phyloP scores from a whole-genome alignment of 2,329 filamentous ascomycete genomes.

The Penicillium verrucosum region DNA sequence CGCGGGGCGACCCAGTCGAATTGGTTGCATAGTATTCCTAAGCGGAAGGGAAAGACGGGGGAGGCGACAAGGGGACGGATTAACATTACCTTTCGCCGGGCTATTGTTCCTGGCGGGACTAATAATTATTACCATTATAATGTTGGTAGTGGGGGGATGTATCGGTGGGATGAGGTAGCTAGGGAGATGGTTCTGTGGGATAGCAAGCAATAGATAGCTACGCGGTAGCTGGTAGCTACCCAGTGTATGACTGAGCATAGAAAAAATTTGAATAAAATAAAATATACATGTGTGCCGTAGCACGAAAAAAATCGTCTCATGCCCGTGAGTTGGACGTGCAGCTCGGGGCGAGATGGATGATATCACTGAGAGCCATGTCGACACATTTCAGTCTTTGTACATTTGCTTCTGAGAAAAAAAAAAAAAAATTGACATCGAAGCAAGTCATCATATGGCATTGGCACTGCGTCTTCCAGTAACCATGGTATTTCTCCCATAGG shows the following conservation, averaged over 20 bases:
- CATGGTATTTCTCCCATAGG: slow-evolving; percentile 1
- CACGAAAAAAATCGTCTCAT: slow-evolving; percentile 1
- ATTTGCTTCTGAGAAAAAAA: slow-evolving; percentile 15
- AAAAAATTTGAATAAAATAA: neutral
- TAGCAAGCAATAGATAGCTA: neutral
- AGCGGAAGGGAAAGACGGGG: slow-evolving; percentile 57
- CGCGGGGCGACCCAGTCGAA: slow-evolving; percentile 68
- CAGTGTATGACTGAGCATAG: neutral
- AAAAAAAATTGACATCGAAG: slow-evolving; percentile 20
- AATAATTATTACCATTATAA: slow-evolving; percentile 86
- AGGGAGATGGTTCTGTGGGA: slow-evolving; percentile 19
- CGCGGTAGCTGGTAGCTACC: neutral
- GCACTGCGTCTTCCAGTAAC: slow-evolving; percentile 6
- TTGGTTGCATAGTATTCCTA: slow-evolving; percentile 77
- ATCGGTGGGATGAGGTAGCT: slow-evolving; percentile 60
- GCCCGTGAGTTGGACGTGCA: neutral
- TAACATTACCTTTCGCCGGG: slow-evolving; percentile 75
- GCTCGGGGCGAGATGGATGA: neutral
- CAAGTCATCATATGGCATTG: slow-evolving; percentile 24
- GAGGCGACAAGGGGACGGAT: slow-evolving; percentile 63
- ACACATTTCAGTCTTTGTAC: slow-evolving; percentile 4
- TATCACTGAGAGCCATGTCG: neutral
- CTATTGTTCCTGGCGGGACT: slow-evolving; percentile 68
- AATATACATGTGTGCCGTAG: slow-evolving; percentile 8
- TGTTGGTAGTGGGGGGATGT: slow-evolving; percentile 66